Percentiles rank a stretch among this genome's conserved stretches.
Evolutionary conservation across 2,329 filamentous ascomycete genomes (phyloP).

Genomic region (Arthrocladium fulminans): DNA sequence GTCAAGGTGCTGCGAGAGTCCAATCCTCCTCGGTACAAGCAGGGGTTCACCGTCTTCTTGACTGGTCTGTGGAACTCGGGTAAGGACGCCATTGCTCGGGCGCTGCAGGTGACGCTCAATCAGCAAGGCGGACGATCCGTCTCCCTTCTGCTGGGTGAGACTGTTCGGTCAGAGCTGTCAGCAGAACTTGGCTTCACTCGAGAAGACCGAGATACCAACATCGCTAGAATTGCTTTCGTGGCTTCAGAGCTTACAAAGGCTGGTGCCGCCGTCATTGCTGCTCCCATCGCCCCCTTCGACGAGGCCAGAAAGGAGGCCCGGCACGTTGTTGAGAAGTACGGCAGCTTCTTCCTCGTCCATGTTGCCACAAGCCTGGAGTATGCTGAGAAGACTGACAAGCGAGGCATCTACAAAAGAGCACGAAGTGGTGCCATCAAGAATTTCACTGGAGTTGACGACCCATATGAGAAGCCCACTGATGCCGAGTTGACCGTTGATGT

Average conservation of each 20-base stretch:
- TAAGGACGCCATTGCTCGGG: constrained; percentile 93
- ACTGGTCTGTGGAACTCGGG: constrained; percentile 94
- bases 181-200: constrained; percentile 91
- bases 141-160: constrained; percentile 89
- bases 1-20: constrained; percentile 93
- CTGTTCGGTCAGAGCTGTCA: constrained; percentile 83
- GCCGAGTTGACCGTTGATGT: constrained; percentile 77
- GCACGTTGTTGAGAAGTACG: constrained; percentile 77
- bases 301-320: constrained; percentile 65
- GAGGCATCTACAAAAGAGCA: constrained; percentile 78
- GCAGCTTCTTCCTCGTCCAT: constrained; percentile 90
- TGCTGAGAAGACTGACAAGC: constrained; percentile 90
- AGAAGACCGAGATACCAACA: constrained; percentile 88
- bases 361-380: constrained; percentile 87
- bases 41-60: constrained; percentile 97
- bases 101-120: constrained; percentile 93
- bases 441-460: constrained; percentile 96
- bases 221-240: constrained; percentile 92
- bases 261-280: constrained; percentile 88
- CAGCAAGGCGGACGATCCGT: constrained; percentile 94
- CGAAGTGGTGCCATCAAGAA: constrained; percentile 88
- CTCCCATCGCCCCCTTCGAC: constrained; percentile 91
- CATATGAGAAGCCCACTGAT: constrained; percentile 77
- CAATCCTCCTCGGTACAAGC: constrained; percentile 78
- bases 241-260: constrained; percentile 88